These are phyloP conservation scores for Solanum gandarillasii DNA, from an alignment of 257 asterid genomes.

Conservation along the genomic window DNA sequence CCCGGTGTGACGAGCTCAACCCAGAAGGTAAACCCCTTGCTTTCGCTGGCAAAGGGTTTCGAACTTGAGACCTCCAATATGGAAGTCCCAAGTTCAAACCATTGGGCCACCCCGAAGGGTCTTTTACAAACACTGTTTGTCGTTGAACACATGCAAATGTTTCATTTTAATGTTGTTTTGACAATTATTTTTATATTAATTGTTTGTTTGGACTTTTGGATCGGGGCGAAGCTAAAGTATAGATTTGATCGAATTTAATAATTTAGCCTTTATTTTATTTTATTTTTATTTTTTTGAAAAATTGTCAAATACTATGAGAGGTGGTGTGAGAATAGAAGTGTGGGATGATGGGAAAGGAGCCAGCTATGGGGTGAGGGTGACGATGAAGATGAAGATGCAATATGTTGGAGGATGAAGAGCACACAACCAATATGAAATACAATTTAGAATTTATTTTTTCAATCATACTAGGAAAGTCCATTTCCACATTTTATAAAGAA, in stretches of 20 bases:
- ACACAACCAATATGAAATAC: neutral
- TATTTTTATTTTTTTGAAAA: neutral
- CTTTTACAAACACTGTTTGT: neutral
- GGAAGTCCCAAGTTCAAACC: no score
- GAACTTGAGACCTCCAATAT: no score
- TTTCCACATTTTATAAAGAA: neutral
- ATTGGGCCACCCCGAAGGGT: no score
- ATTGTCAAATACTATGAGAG: neutral
- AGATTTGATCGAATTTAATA: neutral
- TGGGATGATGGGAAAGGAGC: no score
- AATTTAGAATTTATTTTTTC: neutral
- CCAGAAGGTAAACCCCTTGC: no score
- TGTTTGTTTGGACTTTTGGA: neutral
- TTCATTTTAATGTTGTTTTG: neutral
- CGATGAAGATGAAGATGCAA: neutral
- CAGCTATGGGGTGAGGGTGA: no score
- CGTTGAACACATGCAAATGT: neutral
- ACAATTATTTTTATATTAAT: neutral
- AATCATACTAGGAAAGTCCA: neutral
- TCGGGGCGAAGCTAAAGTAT: neutral
- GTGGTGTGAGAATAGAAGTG: neutral
- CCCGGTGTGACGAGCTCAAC: no score
- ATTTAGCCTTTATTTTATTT: neutral
- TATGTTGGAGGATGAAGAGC: neutral
- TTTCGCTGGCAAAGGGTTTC: no score